Evolutionary conservation across 2,329 filamentous ascomycete species (phyloP).

Genomic region (Ophiocordyceps camponoti-floridani): DNA sequence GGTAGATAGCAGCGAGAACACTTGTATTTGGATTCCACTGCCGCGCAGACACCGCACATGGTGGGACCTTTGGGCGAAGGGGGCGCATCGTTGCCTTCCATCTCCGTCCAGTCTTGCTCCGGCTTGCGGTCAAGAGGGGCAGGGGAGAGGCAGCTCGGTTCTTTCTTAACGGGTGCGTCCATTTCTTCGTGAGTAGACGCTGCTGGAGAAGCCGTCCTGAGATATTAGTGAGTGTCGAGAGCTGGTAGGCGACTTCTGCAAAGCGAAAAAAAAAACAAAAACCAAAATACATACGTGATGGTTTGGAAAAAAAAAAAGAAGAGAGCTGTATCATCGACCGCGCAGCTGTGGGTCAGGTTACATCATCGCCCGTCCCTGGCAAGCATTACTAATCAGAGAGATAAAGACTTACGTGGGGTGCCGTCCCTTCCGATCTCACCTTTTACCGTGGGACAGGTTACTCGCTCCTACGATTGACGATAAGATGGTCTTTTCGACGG

Average conservation of each 20-base stretch:
- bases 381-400: background rate
- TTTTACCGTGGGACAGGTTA: background rate
- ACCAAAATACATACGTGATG: too few relatives aligned
- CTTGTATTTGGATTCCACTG: conserved; percentile 39
- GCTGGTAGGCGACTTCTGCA: background rate
- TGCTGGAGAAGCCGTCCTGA: background rate
- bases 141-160: background rate
- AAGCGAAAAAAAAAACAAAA: background rate
- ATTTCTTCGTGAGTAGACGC: background rate
- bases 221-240: background rate
- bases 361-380: background rate
- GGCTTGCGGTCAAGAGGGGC: background rate
- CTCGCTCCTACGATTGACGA: background rate
- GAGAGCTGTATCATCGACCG: background rate
- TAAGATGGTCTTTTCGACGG: conserved; percentile 9
- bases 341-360: background rate
- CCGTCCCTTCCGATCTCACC: background rate
- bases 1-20: conserved; percentile 38
- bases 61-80: conserved; percentile 3
- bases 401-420: too few relatives aligned
- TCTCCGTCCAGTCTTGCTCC: background rate
- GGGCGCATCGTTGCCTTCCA: background rate
- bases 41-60: conserved; percentile 33
- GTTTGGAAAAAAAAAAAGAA: background rate
- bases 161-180: background rate